A percentile compares a stretch with the other conserved stretches of the same genome.
These are phyloP conservation scores for Trametes versicolor DNA, from an alignment of 1,284 basidiomycete species.

Conservation along the genomic window DNA sequence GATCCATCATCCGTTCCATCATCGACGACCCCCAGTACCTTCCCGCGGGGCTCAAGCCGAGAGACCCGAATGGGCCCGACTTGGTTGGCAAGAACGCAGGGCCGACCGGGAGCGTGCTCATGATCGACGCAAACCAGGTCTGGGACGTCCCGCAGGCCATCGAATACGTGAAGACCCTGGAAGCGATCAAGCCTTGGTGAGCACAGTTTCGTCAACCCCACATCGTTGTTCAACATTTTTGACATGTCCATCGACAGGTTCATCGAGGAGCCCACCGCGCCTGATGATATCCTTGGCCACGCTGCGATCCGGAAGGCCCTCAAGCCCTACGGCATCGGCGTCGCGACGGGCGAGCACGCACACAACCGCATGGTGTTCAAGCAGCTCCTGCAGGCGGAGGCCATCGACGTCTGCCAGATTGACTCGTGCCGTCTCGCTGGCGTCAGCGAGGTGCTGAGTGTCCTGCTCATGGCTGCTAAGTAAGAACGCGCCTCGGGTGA, in stretches of 20 bases:
- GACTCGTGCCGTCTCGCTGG: conserved; percentile 94
- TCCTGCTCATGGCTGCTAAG: conserved; percentile 96
- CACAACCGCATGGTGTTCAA: conserved; percentile 99
- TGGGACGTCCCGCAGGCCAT: conserved; percentile 96
- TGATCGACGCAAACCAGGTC: conserved; percentile 98
- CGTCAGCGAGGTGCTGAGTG: conserved; percentile 92
- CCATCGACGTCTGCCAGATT: conserved; percentile 96
- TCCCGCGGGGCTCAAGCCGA: conserved; percentile 60
- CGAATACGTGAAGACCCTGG: conserved; percentile 87
- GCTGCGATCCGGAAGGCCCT: conserved; percentile 84
- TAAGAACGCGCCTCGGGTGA: conserved; percentile 45
- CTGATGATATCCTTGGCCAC: conserved; percentile 90
- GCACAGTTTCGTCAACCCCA: too few relatives aligned
- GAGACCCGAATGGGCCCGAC: conserved; percentile 72
- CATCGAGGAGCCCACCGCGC: conserved; percentile 95
- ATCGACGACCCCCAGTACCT: conserved; percentile 90
- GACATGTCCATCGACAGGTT: conserved; percentile 64
- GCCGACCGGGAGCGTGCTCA: conserved; percentile 91
- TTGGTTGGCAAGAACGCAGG: conserved; percentile 92
- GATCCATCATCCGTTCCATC: conserved; percentile 89
- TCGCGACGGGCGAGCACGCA: conserved; percentile 96
- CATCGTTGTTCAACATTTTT: neutral
- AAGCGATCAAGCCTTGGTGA: conserved; percentile 90
- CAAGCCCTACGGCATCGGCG: conserved; percentile 87
- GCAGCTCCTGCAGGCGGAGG: conserved; percentile 92